Evolutionary conservation across 2,329 filamentous ascomycete species (phyloP), one percentile per base, ranked within the genome.

Genomic region (Apiospora hydei): DNA sequence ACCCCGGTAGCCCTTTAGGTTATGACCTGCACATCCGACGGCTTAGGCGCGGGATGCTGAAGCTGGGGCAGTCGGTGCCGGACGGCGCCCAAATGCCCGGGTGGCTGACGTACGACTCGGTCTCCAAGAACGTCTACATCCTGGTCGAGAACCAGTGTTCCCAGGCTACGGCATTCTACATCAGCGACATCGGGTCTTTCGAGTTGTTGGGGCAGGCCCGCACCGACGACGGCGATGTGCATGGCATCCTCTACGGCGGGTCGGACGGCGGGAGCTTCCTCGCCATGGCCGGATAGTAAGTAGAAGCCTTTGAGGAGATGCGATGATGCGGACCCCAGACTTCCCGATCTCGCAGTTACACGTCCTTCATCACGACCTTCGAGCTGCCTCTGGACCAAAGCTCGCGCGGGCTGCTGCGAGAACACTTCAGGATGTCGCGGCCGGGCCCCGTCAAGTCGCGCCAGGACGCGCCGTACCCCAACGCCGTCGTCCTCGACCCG

Each of bases 371-470:
- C 64, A 82, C 83, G 11, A 85, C 83, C 2, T 86, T 84, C 75
- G 80, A 82, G 73, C 80, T 86, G 3, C 84, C 84, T 3, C 75
- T 85, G 16, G 73, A 75, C 11, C 69, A 73, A 11, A 74, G 73
- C 61, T 77, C 78, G 4, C 73, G 26, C 26, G 26, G 3, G 77
- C 71, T 82, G 4, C 81, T 85, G 72, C 80, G 80, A 71, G 73
- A 83, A 69, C 79, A 81, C 46, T 87, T 84, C 78, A 83, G 82
- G 73, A 81, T 85, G 81, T 74, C 81, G 4, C 75, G 76, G 10
- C 81, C 82, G 0, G 87, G 87, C 0, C 82, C 86, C 21, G 38
- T 44, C 18, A 81, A 83, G 67, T 80, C 85, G 4, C 85, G 88
- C 21, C 88, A 90, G 77, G 85, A n/a, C n/a, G n/a, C n/a, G n/a